Evolutionary conservation across 2,329 filamentous ascomycete species (phyloP).

Genomic region (Cordyceps cicadae): DNA sequence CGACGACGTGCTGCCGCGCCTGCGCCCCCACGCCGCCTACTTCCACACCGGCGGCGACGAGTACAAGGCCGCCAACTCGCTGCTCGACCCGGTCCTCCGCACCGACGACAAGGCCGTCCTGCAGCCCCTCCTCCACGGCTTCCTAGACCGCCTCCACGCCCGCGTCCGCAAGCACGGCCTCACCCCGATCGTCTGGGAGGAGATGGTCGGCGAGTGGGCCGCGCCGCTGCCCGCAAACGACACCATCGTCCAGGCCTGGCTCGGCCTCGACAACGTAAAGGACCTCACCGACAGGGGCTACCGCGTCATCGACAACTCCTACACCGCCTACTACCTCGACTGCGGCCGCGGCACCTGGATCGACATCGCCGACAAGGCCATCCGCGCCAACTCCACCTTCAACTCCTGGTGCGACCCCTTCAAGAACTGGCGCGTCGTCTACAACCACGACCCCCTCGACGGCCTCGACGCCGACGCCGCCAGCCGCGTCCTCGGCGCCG

Average conservation of each 20-base stretch:
- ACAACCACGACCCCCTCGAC: constrained; percentile 66
- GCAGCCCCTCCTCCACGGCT: constrained; percentile 66
- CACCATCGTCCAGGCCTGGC: constrained; percentile 73
- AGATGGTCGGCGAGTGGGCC: constrained; percentile 74
- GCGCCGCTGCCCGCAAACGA: constrained; percentile 56
- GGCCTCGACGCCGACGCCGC: constrained; percentile 52
- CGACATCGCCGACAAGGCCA: constrained; percentile 48
- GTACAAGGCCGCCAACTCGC: constrained; percentile 68
- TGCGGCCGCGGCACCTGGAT: constrained; percentile 76
- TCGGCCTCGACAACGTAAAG: constrained; percentile 53
- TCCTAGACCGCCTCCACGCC: constrained; percentile 62
- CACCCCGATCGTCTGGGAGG: constrained; percentile 77
- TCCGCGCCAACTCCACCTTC: constrained; percentile 57
- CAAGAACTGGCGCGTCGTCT: constrained; percentile 76
- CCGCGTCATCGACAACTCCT: constrained; percentile 66
- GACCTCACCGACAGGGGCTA: constrained; percentile 54
- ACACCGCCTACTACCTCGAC: constrained; percentile 70
- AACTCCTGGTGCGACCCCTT: constrained; percentile 71
- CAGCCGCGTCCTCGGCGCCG: constrained; percentile 68
- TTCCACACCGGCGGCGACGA: constrained; percentile 89
- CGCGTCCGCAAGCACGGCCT: constrained; percentile 57
- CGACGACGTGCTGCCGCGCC: constrained; percentile 64
- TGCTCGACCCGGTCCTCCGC: constrained; percentile 62
- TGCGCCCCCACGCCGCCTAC: constrained; percentile 61
- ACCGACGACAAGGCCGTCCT: constrained; percentile 59